Evolutionary conservation across 106 monocot genomes (phyloP).

Genomic region (Platanthera guangdongensis): DNA sequence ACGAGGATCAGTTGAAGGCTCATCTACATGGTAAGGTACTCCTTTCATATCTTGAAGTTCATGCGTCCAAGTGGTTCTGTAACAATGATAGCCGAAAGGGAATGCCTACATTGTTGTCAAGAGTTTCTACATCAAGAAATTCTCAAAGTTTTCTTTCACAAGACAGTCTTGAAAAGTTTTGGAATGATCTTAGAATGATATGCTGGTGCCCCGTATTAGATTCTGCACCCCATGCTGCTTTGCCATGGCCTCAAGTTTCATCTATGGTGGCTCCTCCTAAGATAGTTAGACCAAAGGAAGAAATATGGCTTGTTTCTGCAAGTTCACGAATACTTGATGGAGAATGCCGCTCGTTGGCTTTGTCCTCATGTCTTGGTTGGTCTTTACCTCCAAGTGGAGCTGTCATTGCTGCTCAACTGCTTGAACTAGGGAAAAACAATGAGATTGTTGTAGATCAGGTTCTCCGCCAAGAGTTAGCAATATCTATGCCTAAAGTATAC

Average conservation of each 20-base stretch:
- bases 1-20: slow-evolving; percentile 69
- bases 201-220: slow-evolving; percentile 93
- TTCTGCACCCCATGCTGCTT: slow-evolving; percentile 53
- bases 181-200: slow-evolving; percentile 89
- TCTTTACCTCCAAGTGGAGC: slow-evolving; percentile 72
- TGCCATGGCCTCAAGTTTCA: slow-evolving; percentile 90
- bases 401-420: slow-evolving; percentile 88
- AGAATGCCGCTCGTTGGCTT: slow-evolving; percentile 71
- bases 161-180: slow-evolving; percentile 67
- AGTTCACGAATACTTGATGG: slow-evolving; percentile 97
- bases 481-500: slow-evolving; percentile 88
- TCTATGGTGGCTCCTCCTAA: slow-evolving; percentile 92
- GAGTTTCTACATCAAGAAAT: slow-evolving; percentile 27
- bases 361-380: slow-evolving; percentile 75
- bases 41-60: slow-evolving; percentile 89
- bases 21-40: slow-evolving; percentile 70
- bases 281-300: slow-evolving; percentile 56
- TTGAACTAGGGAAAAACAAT: slow-evolving; percentile 96
- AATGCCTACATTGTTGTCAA: slow-evolving; percentile 39
- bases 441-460: slow-evolving; percentile 80
- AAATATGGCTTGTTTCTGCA: slow-evolving; percentile 97
- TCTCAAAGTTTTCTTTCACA: slow-evolving; percentile 24
- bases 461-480: slow-evolving; percentile 80
- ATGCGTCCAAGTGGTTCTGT: slow-evolving; percentile 65
- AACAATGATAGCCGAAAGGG: slow-evolving; percentile 28